Base-by-base conservation (phyloP, 495 filamentous ascomycete genomes). In the Penicillium canescens region DNA sequence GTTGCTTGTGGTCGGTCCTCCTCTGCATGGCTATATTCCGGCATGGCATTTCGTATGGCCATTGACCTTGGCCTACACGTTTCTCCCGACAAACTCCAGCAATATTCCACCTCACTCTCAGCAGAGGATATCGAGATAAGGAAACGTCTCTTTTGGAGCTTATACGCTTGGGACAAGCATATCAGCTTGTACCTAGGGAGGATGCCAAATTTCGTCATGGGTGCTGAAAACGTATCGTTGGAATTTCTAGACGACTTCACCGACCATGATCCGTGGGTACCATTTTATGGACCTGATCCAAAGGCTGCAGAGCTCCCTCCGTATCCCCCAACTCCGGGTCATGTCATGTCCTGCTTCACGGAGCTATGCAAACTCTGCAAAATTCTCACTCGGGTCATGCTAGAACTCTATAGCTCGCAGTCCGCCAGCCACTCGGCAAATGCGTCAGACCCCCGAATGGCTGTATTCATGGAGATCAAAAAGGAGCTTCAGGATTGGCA, bases 31-130 rank as follows among this genome's bases (percentile, higher is more conserved):
- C 48, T 69, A 14, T 69, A 69, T 41, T 58, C 50, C 41, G 66
- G 66, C 13, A 69, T 69, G 66, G 66, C 64, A 10, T 69, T 69
- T 50, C 52, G 66, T 12, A 65, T 69, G 59, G 61, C 52, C 45
- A 58, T 41, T 49, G 53, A 65, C 55, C 41, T 68, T 46, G 46
- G 60, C 33, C 44, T 68, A 54, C 51, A 65, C 40, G 23, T 55
- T 10, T 41, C 49, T 47, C 37, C 59, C 43, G 55, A 65, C 44
- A 54, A 46, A 46, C 21, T 62, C 42, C 37, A 50, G 31, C 46
- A 55, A 49, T 43, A 55, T 61, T 39, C 49, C 1, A 40, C 9
- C 3, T 37, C 43, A 5, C 14, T 52, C 9, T 57, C 55, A 21
- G 16, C 59, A 5, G 63, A 68, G 37, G 65, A 65, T 31, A 46